Evolutionary conservation across 441 rosid genomes (phyloP).

Genomic region (Populus hybrid): DNA sequence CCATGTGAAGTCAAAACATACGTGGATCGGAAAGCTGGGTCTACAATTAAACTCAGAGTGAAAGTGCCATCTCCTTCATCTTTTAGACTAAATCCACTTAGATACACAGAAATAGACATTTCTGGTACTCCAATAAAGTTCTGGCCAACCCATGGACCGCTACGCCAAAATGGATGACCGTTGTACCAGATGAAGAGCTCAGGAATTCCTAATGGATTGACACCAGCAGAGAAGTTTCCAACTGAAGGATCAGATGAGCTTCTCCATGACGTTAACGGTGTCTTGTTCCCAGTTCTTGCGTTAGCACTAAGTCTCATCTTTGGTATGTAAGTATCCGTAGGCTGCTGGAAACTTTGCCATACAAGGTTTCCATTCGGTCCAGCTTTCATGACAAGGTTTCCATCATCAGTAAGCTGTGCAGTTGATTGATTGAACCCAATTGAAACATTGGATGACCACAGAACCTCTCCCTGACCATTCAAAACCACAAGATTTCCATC

Average conservation of each 20-base stretch:
- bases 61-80: neutral
- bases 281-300: neutral
- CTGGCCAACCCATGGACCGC: neutral
- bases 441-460: constrained; percentile 47
- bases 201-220: neutral
- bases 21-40: rapidly evolving
- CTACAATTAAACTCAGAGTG: neutral
- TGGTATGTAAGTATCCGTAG: neutral
- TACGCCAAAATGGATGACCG: neutral
- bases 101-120: neutral
- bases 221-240: constrained; percentile 10
- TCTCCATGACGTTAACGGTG: constrained; percentile 12
- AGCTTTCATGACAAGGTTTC: constrained; percentile 38
- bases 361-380: neutral
- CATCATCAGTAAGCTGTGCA: constrained; percentile 36
- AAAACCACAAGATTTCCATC: constrained; percentile 45
- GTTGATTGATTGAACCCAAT: neutral
- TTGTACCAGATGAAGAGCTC: neutral
- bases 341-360: neutral
- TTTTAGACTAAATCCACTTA: neutral
- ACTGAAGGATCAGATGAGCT: constrained; percentile 25
- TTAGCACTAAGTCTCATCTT: neutral
- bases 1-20: neutral
- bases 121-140: neutral
- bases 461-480: constrained; percentile 24